Base-by-base conservation (phyloP, 441 rosid genomes). In the Breynia disticha region DNA sequence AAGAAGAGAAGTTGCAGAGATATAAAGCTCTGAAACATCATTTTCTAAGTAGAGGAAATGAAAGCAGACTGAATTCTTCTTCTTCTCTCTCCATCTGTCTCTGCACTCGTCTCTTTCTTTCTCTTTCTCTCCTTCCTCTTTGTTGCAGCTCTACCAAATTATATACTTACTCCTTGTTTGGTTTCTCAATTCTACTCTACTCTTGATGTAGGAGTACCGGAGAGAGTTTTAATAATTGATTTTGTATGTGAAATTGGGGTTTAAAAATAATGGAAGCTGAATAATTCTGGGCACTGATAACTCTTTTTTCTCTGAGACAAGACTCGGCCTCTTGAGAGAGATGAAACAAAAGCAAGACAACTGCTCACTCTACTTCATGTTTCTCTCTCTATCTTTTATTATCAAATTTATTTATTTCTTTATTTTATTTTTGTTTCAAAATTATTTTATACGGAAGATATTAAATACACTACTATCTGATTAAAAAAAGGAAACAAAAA, bases 21-120 rank as follows among this genome's bases (percentile, higher is more conserved):
- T 54, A 46, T 71, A 57, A 68, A 68, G 72, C 72, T 64, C 75
- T 53, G 54, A 69, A 70, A 66, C 72, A 73, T 78, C 81, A 68
- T 74, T 76, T 69, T 78, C 83, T 46, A 55, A 62, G 68, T 57
- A 62, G 66, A 62, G 63, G 69, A 47, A 61, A 37, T 72, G 81
- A 80, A 71, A 73, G 66, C 78, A 68, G 66, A 63, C 59, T 56
- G 60, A 69, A 63, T 67, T 69, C 67, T 42, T 50, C 28, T 44
- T 16, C 43, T 42, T 19, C 15, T 53, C 55, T 55, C 24, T 46
- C 43, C 50, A 21, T 49, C 12, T 21, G 13, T 18, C 16, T 21
- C 32, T 60, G 52, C 70, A 60, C 62, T 74, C 70, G 68, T 69
- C 78, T 72, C 66, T 75, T 66, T 75, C 77, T 75, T 53, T 62